Conservation (phyloP, 1,284 basidiomycete genomes). For the Pseudozyma pruni region DNA sequence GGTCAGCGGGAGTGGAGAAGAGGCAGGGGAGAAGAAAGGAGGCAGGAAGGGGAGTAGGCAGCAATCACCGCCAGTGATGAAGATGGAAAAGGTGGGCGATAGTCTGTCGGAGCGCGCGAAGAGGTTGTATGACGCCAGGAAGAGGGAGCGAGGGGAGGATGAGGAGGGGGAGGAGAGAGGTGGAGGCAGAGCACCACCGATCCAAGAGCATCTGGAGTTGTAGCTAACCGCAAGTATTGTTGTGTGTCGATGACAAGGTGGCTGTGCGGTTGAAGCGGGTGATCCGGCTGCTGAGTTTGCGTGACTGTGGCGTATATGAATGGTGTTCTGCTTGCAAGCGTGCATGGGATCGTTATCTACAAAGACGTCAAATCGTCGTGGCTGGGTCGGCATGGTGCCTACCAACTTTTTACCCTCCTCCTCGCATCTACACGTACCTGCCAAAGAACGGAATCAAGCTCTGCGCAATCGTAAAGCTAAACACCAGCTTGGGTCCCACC, state of each 20-base stretch:
- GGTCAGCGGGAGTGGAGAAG: constrained; percentile 1
- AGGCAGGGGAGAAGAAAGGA: background rate
- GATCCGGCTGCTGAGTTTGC: background rate
- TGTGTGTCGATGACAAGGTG: too few relatives aligned
- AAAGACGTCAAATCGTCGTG: background rate
- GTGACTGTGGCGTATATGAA: too few relatives aligned
- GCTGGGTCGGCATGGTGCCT: too few relatives aligned
- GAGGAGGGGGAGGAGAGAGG: background rate
- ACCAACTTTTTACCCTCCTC: background rate
- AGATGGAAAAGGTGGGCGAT: constrained; percentile 46
- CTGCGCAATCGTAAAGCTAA: constrained; percentile 97
- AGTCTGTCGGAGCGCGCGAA: constrained; percentile 44
- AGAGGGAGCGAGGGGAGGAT: constrained; percentile 1
- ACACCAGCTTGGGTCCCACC: constrained; percentile 96
- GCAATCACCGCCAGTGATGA: constrained; percentile 1
- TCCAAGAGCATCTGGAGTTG: constrained; percentile 21
- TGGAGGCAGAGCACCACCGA: background rate
- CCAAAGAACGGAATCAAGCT: constrained; percentile 92
- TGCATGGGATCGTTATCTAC: constrained; percentile 7
- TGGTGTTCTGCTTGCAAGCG: too few relatives aligned
- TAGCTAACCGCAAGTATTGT: too few relatives aligned
- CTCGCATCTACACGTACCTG: constrained; percentile 69
- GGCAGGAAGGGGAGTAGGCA: constrained; percentile 1
- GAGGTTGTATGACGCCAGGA: constrained; percentile 40
- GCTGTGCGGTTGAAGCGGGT: constrained; percentile 11